Base-by-base conservation (phyloP, 129 eudicot species). In the Chrysanthemum makinoi region DNA sequence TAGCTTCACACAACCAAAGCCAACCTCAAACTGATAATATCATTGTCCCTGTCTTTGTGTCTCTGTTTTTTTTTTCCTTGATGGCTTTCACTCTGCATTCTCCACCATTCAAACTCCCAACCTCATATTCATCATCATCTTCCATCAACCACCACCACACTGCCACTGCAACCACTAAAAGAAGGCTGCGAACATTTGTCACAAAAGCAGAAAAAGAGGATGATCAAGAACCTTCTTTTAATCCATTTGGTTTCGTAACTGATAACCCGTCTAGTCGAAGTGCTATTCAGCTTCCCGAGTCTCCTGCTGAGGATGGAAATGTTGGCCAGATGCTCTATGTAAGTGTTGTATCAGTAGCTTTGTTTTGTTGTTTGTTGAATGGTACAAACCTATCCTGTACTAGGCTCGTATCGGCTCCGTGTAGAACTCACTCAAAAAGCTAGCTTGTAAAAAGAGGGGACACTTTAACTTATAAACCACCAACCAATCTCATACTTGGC, bases 281-380 rank as follows among this genome's bases (percentile, higher is more conserved):
- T 74, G 96, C 99, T 11, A 94, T 94, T 81, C 99, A 94, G 79
- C 93, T 94, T 39, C 96, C 96, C 6, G 97, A 90, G 59, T 62
- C 72, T 47, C 99, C 99, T 2, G 99, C 99, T 5, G 96, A 94
- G 74, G 96, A 86, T 80, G 99, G 99, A 20, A 94, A 94, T 74
- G 99, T 90, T 65, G 99, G 99, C 30, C 99, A 94, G 75, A 82
- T 94, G 97, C 96, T 94, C 72, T 82, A 82, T 63, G 99, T 94
- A 72, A 78, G 82, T 43, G 6, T 66, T 18, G 30, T 26, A 15
- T 53, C 24, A 22, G n/a, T 55, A 55, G 60, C 30, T 28, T 28
- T 28, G 30, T 28, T 28, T 28, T 28, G 30, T 28, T 28, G 30
- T 28, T 28, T 28, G 30, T 2, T 28, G 30, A 28, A 28, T 28